Percentiles rank a stretch among this genome's conserved stretches.
Conservation (phyloP, 2,329 filamentous ascomycete species). For the Lecanicillium sp. region DNA sequence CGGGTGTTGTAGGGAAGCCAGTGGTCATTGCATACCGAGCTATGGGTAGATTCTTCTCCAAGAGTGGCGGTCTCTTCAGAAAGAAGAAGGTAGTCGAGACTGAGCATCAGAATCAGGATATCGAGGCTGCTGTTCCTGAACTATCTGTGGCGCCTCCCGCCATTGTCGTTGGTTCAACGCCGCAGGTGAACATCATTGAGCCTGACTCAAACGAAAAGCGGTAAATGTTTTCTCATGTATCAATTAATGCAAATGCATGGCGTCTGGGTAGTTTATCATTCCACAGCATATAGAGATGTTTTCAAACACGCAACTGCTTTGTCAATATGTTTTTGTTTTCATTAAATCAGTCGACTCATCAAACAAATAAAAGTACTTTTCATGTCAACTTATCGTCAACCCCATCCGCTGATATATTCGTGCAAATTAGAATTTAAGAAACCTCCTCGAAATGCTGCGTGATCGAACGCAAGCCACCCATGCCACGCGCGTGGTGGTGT, state of each 20-base stretch:
- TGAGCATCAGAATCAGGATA: not conserved
- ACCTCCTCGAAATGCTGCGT: constrained; percentile 10
- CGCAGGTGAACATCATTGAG: constrained; percentile 3
- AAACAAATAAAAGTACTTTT: not conserved
- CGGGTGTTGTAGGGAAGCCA: constrained; percentile 6
- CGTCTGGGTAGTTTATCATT: not conserved
- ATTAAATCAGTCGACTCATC: no score
- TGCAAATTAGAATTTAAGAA: constrained; percentile 4
- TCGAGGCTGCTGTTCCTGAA: not conserved
- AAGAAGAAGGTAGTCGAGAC: not conserved
- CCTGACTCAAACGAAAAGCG: constrained; percentile 5
- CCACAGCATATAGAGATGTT: not conserved
- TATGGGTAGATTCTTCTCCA: not conserved
- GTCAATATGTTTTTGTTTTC: not conserved
- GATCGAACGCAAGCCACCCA: constrained; percentile 6
- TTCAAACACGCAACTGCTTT: not conserved
- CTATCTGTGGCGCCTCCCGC: constrained; percentile 3
- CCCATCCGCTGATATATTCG: no score
- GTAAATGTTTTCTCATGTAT: not conserved
- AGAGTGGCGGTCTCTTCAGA: not conserved
- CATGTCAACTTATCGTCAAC: no score
- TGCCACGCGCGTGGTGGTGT: constrained; percentile 13
- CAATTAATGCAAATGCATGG: constrained; percentile 14
- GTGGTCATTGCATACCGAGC: constrained; percentile 6
- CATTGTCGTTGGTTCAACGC: constrained; percentile 8